These are phyloP conservation scores for Candida vaughaniae DNA, from an alignment of 805 yeast species.

Conservation along the genomic window DNA sequence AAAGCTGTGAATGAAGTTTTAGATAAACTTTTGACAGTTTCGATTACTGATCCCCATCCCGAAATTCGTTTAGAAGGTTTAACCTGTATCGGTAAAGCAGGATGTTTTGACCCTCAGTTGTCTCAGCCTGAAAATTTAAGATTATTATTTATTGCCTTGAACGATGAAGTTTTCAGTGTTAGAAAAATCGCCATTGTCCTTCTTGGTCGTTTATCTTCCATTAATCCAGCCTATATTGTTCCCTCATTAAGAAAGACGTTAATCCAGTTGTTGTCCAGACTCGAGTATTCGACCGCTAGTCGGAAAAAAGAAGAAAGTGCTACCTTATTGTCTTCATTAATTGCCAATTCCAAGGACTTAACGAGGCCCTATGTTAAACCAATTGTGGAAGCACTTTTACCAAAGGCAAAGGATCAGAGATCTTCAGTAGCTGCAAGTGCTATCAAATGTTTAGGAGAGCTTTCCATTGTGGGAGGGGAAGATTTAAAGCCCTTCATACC, in stretches of 20 bases:
- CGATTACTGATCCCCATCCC: slow-evolving; percentile 84
- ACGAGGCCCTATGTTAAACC: slow-evolving; percentile 90
- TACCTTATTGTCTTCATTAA: slow-evolving; percentile 65
- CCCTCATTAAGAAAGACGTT: slow-evolving; percentile 87
- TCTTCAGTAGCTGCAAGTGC: slow-evolving; percentile 86
- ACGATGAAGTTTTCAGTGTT: slow-evolving; percentile 86
- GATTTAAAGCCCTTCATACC: slow-evolving; percentile 71
- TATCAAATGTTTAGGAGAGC: slow-evolving; percentile 82
- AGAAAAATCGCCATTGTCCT: slow-evolving; percentile 74
- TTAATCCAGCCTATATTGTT: slow-evolving; percentile 93
- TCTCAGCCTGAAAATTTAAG: slow-evolving; percentile 92
- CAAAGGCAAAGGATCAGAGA: slow-evolving; percentile 68
- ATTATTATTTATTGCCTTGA: slow-evolving; percentile 79
- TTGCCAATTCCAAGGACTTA: slow-evolving; percentile 75
- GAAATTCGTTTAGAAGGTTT: slow-evolving; percentile 84
- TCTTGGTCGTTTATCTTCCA: slow-evolving; percentile 78
- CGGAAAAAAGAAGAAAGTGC: slow-evolving; percentile 86
- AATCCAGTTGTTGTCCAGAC: slow-evolving; percentile 78
- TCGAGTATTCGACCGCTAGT: slow-evolving; percentile 77
- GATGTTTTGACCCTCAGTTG: slow-evolving; percentile 82
- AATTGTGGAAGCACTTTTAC: slow-evolving; percentile 78
- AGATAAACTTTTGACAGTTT: slow-evolving; percentile 73
- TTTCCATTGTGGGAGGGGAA: slow-evolving; percentile 86
- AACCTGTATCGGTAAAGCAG: slow-evolving; percentile 57
- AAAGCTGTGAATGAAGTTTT: slow-evolving; percentile 83